Evolutionary conservation across 768 basidiomycete genomes (phyloP).

Genomic region (Suillus cothurnatus): DNA sequence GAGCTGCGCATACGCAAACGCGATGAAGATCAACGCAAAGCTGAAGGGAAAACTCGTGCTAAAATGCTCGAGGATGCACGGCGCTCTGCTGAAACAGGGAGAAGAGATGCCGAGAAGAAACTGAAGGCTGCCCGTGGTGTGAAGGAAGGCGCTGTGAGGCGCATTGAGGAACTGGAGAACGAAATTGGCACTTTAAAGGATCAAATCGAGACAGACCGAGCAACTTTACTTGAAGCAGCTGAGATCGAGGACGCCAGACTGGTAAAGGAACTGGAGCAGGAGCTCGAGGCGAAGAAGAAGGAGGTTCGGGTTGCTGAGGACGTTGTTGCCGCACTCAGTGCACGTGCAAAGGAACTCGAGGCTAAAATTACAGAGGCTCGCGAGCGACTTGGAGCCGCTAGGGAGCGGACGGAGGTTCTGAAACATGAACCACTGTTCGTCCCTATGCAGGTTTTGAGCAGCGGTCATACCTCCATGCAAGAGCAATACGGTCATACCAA

Average conservation of each 20-base stretch:
- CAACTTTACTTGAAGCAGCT: constrained; percentile 48
- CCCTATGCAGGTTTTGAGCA: constrained; percentile 26
- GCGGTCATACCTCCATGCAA: constrained; percentile 12
- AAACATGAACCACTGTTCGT: constrained; percentile 45
- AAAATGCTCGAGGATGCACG: constrained; percentile 87
- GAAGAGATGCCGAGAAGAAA: constrained; percentile 87
- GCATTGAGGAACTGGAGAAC: constrained; percentile 59
- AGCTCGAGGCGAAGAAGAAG: constrained; percentile 56
- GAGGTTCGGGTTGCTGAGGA: constrained; percentile 67
- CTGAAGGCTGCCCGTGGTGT: constrained; percentile 67
- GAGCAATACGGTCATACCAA: constrained; percentile 9
- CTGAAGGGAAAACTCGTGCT: constrained; percentile 80
- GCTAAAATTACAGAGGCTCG: constrained; percentile 65
- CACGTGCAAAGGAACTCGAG: constrained; percentile 74
- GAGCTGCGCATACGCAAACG: constrained; percentile 73
- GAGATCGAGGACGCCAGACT: constrained; percentile 44
- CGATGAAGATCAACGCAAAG: constrained; percentile 77
- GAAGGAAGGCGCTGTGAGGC: constrained; percentile 61
- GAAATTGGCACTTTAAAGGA: constrained; percentile 61
- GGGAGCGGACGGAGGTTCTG: constrained; percentile 56
- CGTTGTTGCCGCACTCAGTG: constrained; percentile 59
- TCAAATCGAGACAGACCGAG: constrained; percentile 56
- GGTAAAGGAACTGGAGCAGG: constrained; percentile 45
- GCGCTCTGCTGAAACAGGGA: constrained; percentile 76
- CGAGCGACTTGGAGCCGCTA: constrained; percentile 57